A percentile compares a stretch with the other conserved stretches of the same genome.
These are phyloP conservation scores for Monilinia vaccinii-corymbosi DNA, from an alignment of 2,329 filamentous ascomycete species.

Conservation along the genomic window DNA sequence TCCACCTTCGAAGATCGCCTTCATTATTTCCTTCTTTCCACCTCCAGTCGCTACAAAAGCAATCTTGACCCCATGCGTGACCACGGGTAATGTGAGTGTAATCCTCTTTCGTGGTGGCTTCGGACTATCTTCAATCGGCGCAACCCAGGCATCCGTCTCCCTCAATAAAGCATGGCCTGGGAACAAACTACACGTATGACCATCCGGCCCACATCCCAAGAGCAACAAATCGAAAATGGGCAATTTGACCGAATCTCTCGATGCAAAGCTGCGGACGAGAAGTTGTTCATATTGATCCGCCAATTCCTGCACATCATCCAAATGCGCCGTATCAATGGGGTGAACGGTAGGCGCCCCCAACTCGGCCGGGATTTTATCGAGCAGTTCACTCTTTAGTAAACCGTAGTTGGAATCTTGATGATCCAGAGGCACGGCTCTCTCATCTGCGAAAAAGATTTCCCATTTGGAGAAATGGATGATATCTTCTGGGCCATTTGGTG, in stretches of 20 bases:
- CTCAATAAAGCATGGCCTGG: slow-evolving; percentile 79
- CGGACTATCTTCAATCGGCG: slow-evolving; percentile 83
- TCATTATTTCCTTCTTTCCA: slow-evolving; percentile 86
- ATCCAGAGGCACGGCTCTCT: slow-evolving; percentile 86
- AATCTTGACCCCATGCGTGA: slow-evolving; percentile 76
- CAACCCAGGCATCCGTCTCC: slow-evolving; percentile 85
- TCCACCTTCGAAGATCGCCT: slow-evolving; percentile 78
- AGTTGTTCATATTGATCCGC: slow-evolving; percentile 89
- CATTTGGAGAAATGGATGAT: slow-evolving; percentile 72
- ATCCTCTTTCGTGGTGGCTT: slow-evolving; percentile 90
- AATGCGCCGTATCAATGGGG: slow-evolving; percentile 60
- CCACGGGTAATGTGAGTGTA: slow-evolving; percentile 84
- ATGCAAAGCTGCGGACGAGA: slow-evolving; percentile 78
- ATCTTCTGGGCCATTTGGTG: slow-evolving; percentile 43
- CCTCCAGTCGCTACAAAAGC: slow-evolving; percentile 86
- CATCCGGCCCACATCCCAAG: slow-evolving; percentile 89
- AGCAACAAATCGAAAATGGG: slow-evolving; percentile 93
- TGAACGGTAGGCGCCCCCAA: slow-evolving; percentile 60
- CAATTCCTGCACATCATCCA: slow-evolving; percentile 77
- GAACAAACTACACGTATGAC: slow-evolving; percentile 95
- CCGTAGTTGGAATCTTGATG: slow-evolving; percentile 92
- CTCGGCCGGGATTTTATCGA: slow-evolving; percentile 73
- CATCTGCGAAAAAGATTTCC: slow-evolving; percentile 98
- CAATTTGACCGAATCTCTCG: slow-evolving; percentile 85
- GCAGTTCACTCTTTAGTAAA: slow-evolving; percentile 75